These are phyloP conservation scores for Stenogyne calaminthoides DNA, from an alignment of 305 asterid species.

Conservation along the genomic window DNA sequence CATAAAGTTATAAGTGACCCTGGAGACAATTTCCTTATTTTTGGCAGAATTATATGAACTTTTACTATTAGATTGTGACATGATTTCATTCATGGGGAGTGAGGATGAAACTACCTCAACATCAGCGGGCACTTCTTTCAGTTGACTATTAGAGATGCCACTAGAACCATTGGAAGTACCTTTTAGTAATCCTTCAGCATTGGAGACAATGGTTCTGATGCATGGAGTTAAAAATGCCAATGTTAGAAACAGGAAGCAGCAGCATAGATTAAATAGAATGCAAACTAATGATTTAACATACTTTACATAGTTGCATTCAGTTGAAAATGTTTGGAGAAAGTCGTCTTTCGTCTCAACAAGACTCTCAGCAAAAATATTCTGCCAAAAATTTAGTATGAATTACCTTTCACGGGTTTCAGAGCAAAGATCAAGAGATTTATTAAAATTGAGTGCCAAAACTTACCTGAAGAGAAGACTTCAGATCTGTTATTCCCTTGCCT, in stretches of 20 bases:
- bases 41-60: neutral
- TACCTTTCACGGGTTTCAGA: slow-evolving; percentile 22
- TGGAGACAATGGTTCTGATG: slow-evolving; percentile 64
- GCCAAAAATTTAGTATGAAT: slow-evolving; percentile 32
- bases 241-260: slow-evolving; percentile 14
- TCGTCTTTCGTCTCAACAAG: slow-evolving; percentile 80
- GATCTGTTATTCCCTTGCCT: slow-evolving; percentile 91
- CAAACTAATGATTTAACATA: slow-evolving; percentile 39
- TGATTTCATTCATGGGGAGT: slow-evolving; percentile 20
- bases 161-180: slow-evolving; percentile 42
- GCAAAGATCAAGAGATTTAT: slow-evolving; percentile 22
- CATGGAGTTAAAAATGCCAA: slow-evolving; percentile 26
- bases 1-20: neutral
- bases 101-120: slow-evolving; percentile 56
- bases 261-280: slow-evolving; percentile 12
- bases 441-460: slow-evolving; percentile 6
- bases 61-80: slow-evolving; percentile 15
- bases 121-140: slow-evolving; percentile 40
- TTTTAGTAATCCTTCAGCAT: slow-evolving; percentile 51
- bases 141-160: slow-evolving; percentile 36
- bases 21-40: neutral
- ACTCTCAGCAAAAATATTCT: slow-evolving; percentile 88
- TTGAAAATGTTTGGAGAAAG: slow-evolving; percentile 76
- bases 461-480: slow-evolving; percentile 85
- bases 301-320: slow-evolving; percentile 67